Conservation (phyloP, 164 flowering plant genomes). For the Tetracentron sinense region DNA sequence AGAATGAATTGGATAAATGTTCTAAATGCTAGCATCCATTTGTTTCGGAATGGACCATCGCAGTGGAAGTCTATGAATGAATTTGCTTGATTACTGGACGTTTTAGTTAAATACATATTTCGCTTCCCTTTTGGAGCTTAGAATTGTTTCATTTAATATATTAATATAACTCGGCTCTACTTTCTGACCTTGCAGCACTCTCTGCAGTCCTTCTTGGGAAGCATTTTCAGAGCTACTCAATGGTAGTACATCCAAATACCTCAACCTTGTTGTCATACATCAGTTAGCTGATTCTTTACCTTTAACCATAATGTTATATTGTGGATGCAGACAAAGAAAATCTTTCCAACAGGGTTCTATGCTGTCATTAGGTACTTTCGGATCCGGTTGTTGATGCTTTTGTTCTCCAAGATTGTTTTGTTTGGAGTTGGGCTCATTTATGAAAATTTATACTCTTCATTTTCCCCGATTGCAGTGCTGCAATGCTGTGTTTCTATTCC, state of each 20-base stretch:
- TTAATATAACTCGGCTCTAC: not conserved
- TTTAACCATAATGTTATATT: conserved; percentile 4
- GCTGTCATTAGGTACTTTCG: conserved; percentile 53
- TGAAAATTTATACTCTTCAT: not conserved
- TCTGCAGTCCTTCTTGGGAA: conserved; percentile 59
- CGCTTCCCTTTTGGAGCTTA: not conserved
- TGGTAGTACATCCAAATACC: conserved; percentile 5
- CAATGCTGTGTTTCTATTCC: conserved; percentile 80
- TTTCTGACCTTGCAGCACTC: conserved; percentile 48
- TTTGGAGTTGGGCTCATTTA: not conserved
- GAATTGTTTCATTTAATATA: not conserved
- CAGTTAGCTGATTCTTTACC: too few relatives aligned
- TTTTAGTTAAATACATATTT: too few relatives aligned
- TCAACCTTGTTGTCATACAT: too few relatives aligned
- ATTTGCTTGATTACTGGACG: too few relatives aligned
- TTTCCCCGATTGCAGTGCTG: conserved; percentile 62
- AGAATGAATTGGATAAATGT: too few relatives aligned
- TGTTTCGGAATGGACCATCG: too few relatives aligned
- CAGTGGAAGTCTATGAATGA: too few relatives aligned
- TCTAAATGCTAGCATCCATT: too few relatives aligned
- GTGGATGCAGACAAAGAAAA: conserved; percentile 66
- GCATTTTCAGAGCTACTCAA: conserved; percentile 48
- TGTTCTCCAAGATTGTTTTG: not conserved
- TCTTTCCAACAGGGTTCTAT: conserved; percentile 65
- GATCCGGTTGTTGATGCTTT: not conserved